phyloP scores from a whole-genome alignment of 257 asterid species.

The Scutellaria barbata region DNA sequence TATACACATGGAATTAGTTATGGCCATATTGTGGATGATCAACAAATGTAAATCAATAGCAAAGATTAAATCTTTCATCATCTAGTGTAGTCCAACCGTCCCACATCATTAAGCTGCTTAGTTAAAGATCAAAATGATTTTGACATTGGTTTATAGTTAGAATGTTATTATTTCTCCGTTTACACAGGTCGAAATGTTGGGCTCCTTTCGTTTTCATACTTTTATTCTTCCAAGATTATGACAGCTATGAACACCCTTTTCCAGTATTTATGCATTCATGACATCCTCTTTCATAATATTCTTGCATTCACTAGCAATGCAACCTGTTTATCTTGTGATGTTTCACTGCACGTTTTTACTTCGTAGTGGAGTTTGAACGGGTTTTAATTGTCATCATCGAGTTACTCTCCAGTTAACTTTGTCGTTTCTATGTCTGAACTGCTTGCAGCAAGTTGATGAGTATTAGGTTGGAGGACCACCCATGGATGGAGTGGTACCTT shows the following conservation, averaged over 20 bases:
- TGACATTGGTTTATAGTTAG: background rate
- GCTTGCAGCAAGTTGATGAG: slow-evolving; percentile 32
- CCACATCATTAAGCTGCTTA: slow-evolving; percentile 6
- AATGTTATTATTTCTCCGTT: background rate
- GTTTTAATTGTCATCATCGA: slow-evolving; percentile 3
- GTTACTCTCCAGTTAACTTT: background rate
- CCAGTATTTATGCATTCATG: no score
- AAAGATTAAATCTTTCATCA: slow-evolving; percentile 10
- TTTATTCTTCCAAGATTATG: background rate
- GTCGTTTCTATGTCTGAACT: slow-evolving; percentile 9
- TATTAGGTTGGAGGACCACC: slow-evolving; percentile 37
- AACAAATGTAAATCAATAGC: slow-evolving; percentile 27
- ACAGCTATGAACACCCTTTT: background rate
- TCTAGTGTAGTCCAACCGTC: slow-evolving; percentile 9
- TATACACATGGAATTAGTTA: slow-evolving; percentile 20
- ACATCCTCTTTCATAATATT: no score
- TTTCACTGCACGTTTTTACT: background rate
- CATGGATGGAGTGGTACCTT: slow-evolving; percentile 32
- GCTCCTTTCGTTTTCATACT: background rate
- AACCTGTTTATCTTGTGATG: background rate
- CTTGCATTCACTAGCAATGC: no score
- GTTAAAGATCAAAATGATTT: background rate
- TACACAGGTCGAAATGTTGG: no score
- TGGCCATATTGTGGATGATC: slow-evolving; percentile 7
- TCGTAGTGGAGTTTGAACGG: background rate